phyloP scores from a whole-genome alignment of 2,329 filamentous ascomycete genomes.

The Aureobasidium subglaciale region DNA sequence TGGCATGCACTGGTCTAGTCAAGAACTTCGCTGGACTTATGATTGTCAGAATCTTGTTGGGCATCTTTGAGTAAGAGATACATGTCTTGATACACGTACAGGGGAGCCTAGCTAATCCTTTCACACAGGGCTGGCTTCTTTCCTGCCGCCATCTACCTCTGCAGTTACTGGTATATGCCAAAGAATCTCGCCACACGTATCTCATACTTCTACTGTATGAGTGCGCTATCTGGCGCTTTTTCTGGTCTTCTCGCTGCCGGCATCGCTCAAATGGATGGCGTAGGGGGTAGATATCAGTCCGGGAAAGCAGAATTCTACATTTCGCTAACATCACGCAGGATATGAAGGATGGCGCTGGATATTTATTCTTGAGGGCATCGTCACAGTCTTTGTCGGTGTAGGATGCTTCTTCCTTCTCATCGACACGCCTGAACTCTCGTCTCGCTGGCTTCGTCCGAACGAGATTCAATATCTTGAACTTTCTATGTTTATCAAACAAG shows the following conservation, averaged over 20 bases:
- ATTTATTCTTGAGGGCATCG: slow-evolving; percentile 49
- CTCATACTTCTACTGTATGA: slow-evolving; percentile 20
- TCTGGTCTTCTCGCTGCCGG: slow-evolving; percentile 22
- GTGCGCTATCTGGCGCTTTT: slow-evolving; percentile 21
- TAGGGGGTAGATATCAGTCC: too few relatives aligned
- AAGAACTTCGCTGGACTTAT: slow-evolving; percentile 24
- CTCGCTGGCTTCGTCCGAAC: slow-evolving; percentile 23
- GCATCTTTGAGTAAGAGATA: slow-evolving; percentile 56
- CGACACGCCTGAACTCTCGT: slow-evolving; percentile 22
- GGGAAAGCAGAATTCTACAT: too few relatives aligned
- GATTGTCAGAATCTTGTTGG: slow-evolving; percentile 51
- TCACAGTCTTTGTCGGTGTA: slow-evolving; percentile 49
- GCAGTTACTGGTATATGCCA: slow-evolving; percentile 20
- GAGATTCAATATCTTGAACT: slow-evolving; percentile 19
- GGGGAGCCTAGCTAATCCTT: too few relatives aligned
- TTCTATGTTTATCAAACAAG: slow-evolving; percentile 17
- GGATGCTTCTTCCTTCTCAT: slow-evolving; percentile 51
- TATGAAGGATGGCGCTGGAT: slow-evolving; percentile 35
- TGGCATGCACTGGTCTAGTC: slow-evolving; percentile 24
- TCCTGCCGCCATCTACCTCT: slow-evolving; percentile 11
- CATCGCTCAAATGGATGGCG: slow-evolving; percentile 35
- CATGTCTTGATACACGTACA: too few relatives aligned
- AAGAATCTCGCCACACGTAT: slow-evolving; percentile 20
- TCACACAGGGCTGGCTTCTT: background rate
- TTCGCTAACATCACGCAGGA: too few relatives aligned